A percentile compares a stretch with the other conserved stretches of the same genome.
Conservation (phyloP, 768 basidiomycete species). For the Steccherinum ochraceum region DNA sequence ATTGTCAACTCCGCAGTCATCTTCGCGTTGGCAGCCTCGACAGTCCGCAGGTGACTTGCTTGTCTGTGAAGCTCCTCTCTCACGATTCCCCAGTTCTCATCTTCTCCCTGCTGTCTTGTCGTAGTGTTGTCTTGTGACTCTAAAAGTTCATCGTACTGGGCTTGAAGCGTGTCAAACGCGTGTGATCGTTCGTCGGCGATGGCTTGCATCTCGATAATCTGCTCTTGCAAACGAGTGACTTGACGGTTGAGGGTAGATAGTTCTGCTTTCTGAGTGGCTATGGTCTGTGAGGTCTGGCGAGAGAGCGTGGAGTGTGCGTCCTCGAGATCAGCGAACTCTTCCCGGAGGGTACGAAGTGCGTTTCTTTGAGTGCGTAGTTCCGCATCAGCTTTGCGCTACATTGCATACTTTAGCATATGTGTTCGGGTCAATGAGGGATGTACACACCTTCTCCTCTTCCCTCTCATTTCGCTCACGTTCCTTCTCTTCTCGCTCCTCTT, state of each 20-base stretch:
- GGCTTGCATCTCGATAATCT: conserved; percentile 36
- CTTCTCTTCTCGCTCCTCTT: conserved; percentile 62
- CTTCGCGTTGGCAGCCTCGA: conserved; percentile 55
- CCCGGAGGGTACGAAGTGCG: conserved; percentile 41
- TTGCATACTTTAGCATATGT: conserved; percentile 8
- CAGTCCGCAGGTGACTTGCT: conserved; percentile 47
- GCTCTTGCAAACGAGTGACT: conserved; percentile 38
- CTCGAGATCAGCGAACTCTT: conserved; percentile 55
- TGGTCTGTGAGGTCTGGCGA: conserved; percentile 42
- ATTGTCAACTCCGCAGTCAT: conserved; percentile 46
- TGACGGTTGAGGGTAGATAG: conserved; percentile 42
- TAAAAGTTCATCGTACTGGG: conserved; percentile 40
- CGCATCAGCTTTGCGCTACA: conserved; percentile 41
- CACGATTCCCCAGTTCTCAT: conserved; percentile 56
- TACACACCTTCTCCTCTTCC: conserved; percentile 55
- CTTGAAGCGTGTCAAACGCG: conserved; percentile 39
- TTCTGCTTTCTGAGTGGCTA: conserved; percentile 45
- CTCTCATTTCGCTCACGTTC: conserved; percentile 45
- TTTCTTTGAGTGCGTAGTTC: conserved; percentile 49
- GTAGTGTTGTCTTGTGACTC: conserved; percentile 24
- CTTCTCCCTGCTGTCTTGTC: conserved; percentile 26
- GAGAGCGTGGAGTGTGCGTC: conserved; percentile 46
- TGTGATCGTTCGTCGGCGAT: conserved; percentile 36
- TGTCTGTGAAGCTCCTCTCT: conserved; percentile 66
- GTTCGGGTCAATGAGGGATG: not conserved